phyloP scores from a whole-genome alignment of 257 asterid species.

The Forsythia viridissima region DNA sequence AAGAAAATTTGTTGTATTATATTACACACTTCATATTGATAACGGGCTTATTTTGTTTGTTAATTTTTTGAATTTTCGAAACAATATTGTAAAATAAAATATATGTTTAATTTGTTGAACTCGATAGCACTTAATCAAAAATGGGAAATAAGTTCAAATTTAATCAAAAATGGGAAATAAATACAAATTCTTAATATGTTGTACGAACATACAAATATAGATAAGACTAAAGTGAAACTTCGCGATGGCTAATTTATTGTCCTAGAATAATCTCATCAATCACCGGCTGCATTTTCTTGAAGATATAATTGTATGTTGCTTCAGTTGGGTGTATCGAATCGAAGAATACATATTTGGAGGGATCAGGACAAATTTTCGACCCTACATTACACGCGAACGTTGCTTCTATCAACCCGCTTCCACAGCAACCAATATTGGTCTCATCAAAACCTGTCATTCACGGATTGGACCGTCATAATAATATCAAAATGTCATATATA shows the following conservation, averaged over 20 bases:
- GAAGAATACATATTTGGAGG: constrained; percentile 48
- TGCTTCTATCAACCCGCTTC: constrained; percentile 54
- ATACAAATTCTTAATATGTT: too few relatives aligned
- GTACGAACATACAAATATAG: too few relatives aligned
- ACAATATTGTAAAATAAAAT: too few relatives aligned
- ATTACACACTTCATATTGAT: background rate
- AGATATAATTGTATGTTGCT: constrained; percentile 38
- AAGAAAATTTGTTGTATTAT: background rate
- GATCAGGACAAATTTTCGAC: constrained; percentile 37
- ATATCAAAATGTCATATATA: too few relatives aligned
- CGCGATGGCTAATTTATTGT: background rate
- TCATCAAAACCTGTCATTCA: constrained; percentile 39
- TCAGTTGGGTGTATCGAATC: constrained; percentile 63
- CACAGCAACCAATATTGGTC: constrained; percentile 57
- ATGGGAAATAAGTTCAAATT: too few relatives aligned
- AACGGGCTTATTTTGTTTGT: too few relatives aligned
- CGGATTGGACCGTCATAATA: too few relatives aligned
- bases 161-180: too few relatives aligned
- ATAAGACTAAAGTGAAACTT: too few relatives aligned
- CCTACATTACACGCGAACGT: constrained; percentile 40
- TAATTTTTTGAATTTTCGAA: too few relatives aligned
- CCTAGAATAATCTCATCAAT: constrained; percentile 32
- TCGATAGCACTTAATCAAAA: too few relatives aligned
- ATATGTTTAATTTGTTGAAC: too few relatives aligned
- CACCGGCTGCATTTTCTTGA: constrained; percentile 35